Evolutionary conservation across 495 filamentous ascomycete species (phyloP).

Genomic region (Pseudoneurospora amorphoporcata): DNA sequence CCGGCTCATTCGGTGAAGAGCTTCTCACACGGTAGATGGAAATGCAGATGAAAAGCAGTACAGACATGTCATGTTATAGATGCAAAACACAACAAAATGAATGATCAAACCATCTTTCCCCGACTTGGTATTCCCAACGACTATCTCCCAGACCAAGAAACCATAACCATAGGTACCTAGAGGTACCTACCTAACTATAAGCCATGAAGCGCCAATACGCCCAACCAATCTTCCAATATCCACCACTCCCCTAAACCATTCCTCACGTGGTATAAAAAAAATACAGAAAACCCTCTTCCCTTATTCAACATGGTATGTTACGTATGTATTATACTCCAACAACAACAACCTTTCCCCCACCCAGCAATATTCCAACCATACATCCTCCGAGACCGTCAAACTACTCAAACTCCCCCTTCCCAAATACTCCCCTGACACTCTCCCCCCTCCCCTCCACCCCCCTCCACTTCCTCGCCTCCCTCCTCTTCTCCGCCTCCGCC

Average conservation of each 20-base stretch:
- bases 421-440: slow-evolving; percentile 42
- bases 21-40: too few relatives aligned
- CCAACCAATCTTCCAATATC: not conserved
- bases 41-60: too few relatives aligned
- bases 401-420: slow-evolving; percentile 39
- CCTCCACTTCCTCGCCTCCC: slow-evolving; percentile 59
- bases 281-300: not conserved
- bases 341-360: not conserved
- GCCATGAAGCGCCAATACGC: not conserved
- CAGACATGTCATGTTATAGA: too few relatives aligned
- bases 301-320: not conserved
- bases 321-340: not conserved
- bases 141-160: not conserved
- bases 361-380: not conserved
- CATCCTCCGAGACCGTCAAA: too few relatives aligned
- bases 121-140: not conserved
- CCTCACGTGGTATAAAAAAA: not conserved
- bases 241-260: not conserved
- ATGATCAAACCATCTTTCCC: too few relatives aligned
- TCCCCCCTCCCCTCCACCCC: slow-evolving; percentile 42
- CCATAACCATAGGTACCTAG: not conserved
- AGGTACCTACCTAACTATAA: not conserved
- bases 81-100: too few relatives aligned
- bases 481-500: slow-evolving; percentile 49
- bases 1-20: too few relatives aligned